Conservation (phyloP, 306 rosid species). For the Abrus pulchellus region DNA sequence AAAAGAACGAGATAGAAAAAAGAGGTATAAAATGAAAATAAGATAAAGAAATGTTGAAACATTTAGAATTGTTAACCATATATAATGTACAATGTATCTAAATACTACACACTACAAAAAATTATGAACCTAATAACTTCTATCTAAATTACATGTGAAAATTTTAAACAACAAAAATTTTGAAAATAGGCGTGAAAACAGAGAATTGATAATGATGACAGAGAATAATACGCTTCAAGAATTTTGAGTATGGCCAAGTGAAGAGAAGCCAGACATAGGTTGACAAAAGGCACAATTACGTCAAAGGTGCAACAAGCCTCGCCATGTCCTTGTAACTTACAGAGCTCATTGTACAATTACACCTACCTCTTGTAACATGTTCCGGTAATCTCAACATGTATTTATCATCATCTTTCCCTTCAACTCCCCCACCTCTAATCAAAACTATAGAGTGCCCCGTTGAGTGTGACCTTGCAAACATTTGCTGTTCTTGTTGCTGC, state of each 20-base stretch:
- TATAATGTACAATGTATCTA: not conserved
- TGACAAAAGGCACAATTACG: conserved; percentile 55
- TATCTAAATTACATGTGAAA: not conserved
- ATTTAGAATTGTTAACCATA: not conserved
- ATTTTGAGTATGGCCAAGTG: not conserved
- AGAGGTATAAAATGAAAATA: too few species aligned
- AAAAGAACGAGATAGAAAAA: too few species aligned
- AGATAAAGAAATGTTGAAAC: too few species aligned
- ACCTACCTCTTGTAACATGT: conserved; percentile 59
- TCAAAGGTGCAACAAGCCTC: conserved; percentile 26
- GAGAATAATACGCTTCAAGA: not conserved
- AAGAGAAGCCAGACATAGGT: not conserved
- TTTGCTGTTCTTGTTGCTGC: conserved; percentile 11
- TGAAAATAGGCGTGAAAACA: not conserved
- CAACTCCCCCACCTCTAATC: conserved; percentile 35
- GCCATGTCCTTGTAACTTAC: conserved; percentile 56
- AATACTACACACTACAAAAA: not conserved
- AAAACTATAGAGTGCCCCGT: conserved; percentile 79
- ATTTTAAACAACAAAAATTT: not conserved
- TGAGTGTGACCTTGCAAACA: conserved; percentile 64
- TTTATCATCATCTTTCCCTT: conserved; percentile 42
- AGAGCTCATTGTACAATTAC: conserved; percentile 59
- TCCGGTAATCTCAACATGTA: conserved; percentile 67
- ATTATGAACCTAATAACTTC: not conserved
- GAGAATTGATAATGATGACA: not conserved